These are phyloP conservation scores for Aspergillus ostianus DNA, from an alignment of 495 filamentous ascomycete species.

Conservation along the genomic window DNA sequence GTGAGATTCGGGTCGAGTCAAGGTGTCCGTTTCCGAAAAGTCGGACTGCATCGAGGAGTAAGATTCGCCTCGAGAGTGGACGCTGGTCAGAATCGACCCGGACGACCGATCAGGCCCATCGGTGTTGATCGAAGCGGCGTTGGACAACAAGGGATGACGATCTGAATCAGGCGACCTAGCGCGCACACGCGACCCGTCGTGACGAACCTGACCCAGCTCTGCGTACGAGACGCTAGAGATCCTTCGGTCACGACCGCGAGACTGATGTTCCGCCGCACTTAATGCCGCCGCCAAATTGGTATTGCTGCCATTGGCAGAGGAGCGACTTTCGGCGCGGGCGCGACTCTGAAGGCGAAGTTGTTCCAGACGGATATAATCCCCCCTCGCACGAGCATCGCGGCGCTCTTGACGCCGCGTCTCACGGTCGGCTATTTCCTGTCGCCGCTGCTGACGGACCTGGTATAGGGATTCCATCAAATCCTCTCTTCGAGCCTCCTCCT, in stretches of 20 bases:
- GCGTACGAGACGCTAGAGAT: constrained; percentile 85
- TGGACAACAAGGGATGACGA: constrained; percentile 66
- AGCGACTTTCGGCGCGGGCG: constrained; percentile 26
- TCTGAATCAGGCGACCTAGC: constrained; percentile 80
- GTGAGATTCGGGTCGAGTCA: constrained; percentile 24
- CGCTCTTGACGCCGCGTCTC: constrained; percentile 66
- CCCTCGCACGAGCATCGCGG: constrained; percentile 65
- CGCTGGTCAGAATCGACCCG: constrained; percentile 24
- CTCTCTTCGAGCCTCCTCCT: constrained; percentile 80
- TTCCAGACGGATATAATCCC: constrained; percentile 62
- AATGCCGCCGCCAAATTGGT: constrained; percentile 28
- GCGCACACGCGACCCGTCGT: constrained; percentile 84
- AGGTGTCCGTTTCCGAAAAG: constrained; percentile 30
- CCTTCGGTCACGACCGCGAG: constrained; percentile 66
- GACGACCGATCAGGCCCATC: constrained; percentile 23
- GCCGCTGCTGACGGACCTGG: constrained; percentile 78
- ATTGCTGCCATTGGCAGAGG: constrained; percentile 30
- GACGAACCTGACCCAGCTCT: constrained; percentile 78
- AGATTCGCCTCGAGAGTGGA: constrained; percentile 35
- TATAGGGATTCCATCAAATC: constrained; percentile 91
- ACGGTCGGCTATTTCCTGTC: constrained; percentile 71
- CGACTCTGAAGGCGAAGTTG: constrained; percentile 51
- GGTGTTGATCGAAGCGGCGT: constrained; percentile 59
- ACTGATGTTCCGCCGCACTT: constrained; percentile 62
- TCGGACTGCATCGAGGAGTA: constrained; percentile 35